Evolutionary conservation across 441 rosid species (phyloP).

Genomic region (Eugenia klotzschiana): DNA sequence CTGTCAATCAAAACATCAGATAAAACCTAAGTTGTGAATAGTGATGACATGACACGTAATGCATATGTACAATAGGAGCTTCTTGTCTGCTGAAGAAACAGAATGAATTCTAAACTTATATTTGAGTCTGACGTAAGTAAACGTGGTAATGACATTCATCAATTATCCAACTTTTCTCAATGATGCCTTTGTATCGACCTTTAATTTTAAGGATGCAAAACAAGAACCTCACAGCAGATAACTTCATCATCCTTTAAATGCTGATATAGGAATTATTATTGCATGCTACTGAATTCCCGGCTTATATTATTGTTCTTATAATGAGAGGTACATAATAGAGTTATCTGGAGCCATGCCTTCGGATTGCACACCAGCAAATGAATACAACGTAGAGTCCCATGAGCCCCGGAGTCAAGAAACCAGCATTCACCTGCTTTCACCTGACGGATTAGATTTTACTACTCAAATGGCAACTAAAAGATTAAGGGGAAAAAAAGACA

Average conservation of each 20-base stretch:
- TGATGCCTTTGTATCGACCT: not conserved
- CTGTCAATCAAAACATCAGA: conserved; percentile 23
- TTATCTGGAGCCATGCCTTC: conserved; percentile 40
- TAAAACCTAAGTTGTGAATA: not conserved
- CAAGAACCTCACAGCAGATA: not conserved
- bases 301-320: not conserved
- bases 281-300: not conserved
- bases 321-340: not conserved
- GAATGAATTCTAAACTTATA: not conserved
- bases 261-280: not conserved
- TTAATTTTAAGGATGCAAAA: not conserved
- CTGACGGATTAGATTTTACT: not conserved
- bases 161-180: not conserved
- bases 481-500: not conserved
- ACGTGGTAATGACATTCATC: not conserved
- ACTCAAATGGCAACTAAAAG: not conserved
- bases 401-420: conserved; percentile 80
- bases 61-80: not conserved
- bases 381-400: conserved; percentile 92
- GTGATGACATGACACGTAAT: not conserved
- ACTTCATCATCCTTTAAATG: not conserved
- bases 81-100: not conserved
- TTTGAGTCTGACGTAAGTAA: not conserved
- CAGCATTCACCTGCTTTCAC: conserved; percentile 50
- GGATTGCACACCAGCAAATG: conserved; percentile 94